Conservation (phyloP, 2,329 filamentous ascomycete species). For the Aspergillus ustus region DNA sequence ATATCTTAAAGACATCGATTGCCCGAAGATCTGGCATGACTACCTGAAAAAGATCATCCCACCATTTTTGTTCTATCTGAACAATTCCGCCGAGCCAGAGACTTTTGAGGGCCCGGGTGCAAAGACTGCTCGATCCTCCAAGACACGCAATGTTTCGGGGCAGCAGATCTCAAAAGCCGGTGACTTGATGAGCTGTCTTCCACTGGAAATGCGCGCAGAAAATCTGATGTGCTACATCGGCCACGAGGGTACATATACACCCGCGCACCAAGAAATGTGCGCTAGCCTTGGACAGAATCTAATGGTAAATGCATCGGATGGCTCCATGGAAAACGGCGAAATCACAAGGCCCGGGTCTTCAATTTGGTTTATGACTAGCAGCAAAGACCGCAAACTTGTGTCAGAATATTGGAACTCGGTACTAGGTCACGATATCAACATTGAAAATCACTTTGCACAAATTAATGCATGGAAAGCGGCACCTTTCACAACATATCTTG, state of each 20-base stretch:
- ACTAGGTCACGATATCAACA: slow-evolving; percentile 93
- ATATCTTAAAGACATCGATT: slow-evolving; percentile 97
- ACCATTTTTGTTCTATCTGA: slow-evolving; percentile 84
- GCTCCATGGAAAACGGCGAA: slow-evolving; percentile 69
- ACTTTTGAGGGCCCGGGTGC: slow-evolving; percentile 61
- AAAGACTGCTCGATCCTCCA: slow-evolving; percentile 46
- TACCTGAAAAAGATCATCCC: slow-evolving; percentile 79
- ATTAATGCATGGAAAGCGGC: slow-evolving; percentile 95
- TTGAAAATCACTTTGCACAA: slow-evolving; percentile 96
- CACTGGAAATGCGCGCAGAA: slow-evolving; percentile 83
- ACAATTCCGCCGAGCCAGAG: slow-evolving; percentile 68
- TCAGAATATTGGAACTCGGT: slow-evolving; percentile 93
- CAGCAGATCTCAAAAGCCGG: slow-evolving; percentile 73
- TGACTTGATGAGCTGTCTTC: slow-evolving; percentile 93
- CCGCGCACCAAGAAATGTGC: slow-evolving; percentile 96
- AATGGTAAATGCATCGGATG: slow-evolving; percentile 87
- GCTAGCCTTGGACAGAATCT: slow-evolving; percentile 95
- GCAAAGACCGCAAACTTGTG: slow-evolving; percentile 85
- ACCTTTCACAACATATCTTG: slow-evolving; percentile 88
- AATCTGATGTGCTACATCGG: slow-evolving; percentile 99
- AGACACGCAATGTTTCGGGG: slow-evolving; percentile 51
- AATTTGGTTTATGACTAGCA: slow-evolving; percentile 99
- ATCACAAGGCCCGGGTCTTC: slow-evolving; percentile 78
- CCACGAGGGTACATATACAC: slow-evolving; percentile 95
- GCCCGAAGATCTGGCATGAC: slow-evolving; percentile 82